A percentile compares a stretch with the other conserved stretches of the same genome.
Evolutionary conservation across 202 grass and related monocot species (phyloP).

Genomic region (Elaeis oleifera): DNA sequence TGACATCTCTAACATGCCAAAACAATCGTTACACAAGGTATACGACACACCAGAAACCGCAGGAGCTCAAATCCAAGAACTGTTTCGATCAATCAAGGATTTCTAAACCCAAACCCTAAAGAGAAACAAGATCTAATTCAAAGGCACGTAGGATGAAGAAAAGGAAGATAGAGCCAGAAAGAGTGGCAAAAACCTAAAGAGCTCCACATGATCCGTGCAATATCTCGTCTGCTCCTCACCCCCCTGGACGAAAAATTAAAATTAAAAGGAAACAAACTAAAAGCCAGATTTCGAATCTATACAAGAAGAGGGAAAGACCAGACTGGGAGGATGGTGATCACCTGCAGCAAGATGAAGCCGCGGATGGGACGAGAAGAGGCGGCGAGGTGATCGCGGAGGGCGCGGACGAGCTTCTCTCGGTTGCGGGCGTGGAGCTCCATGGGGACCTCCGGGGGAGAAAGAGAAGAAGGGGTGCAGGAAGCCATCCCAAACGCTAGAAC

Average conservation of each 20-base stretch:
- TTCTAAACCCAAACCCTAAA: neutral
- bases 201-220: slow-evolving; percentile 82
- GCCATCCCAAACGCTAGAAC: neutral
- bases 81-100: too few relatives aligned
- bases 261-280: neutral
- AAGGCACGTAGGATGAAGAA: neutral
- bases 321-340: neutral
- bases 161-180: neutral
- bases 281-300: neutral
- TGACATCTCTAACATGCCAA: neutral
- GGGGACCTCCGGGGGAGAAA: slow-evolving; percentile 49
- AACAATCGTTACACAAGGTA: neutral
- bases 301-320: too few relatives aligned
- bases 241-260: slow-evolving; percentile 40
- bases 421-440: slow-evolving; percentile 74
- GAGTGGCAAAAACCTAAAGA: slow-evolving; percentile 53
- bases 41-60: neutral
- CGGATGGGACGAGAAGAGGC: slow-evolving; percentile 31
- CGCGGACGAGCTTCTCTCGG: slow-evolving; percentile 49
- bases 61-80: neutral
- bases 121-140: neutral
- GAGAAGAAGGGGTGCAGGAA: slow-evolving; percentile 25
- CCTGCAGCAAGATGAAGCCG: slow-evolving; percentile 78
- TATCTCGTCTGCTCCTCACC: slow-evolving; percentile 86
- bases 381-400: slow-evolving; percentile 46